Conservation (phyloP, 192 early-diverging fungal genomes). For the Coemansia reversa region DNA sequence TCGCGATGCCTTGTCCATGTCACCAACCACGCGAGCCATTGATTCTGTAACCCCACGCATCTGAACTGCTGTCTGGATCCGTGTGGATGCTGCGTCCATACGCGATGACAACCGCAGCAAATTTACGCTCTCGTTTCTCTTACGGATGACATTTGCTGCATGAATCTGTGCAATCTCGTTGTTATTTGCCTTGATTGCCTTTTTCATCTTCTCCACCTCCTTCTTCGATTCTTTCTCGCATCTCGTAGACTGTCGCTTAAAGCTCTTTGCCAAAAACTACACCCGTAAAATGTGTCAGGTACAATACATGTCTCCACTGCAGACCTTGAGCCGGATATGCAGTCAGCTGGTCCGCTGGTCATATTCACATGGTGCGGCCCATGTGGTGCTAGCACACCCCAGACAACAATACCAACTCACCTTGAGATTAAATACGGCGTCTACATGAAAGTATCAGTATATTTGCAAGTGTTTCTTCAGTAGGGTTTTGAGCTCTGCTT, state of each 20-base stretch:
- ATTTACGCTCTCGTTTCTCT: conserved; percentile 93
- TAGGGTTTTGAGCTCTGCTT: background rate
- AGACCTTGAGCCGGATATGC: background rate
- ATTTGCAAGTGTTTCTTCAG: background rate
- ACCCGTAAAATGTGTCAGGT: background rate
- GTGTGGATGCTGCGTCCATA: conserved; percentile 87
- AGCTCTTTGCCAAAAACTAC: conserved; percentile 89
- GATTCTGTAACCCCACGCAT: conserved; percentile 83
- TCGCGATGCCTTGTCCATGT: conserved; percentile 92
- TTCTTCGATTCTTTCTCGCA: conserved; percentile 78
- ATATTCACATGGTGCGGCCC: background rate
- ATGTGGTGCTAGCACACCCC: background rate
- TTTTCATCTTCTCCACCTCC: conserved; percentile 87
- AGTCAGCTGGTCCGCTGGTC: background rate
- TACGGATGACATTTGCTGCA: conserved; percentile 94
- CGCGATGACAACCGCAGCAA: conserved; percentile 82
- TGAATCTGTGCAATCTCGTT: conserved; percentile 92
- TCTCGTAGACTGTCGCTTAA: conserved; percentile 81
- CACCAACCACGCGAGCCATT: conserved; percentile 87
- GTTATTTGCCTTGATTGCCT: conserved; percentile 91
- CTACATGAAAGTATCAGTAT: conserved; percentile 18
- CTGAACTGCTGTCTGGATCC: conserved; percentile 91
- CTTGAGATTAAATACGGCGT: conserved; percentile 31
- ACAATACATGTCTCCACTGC: background rate
- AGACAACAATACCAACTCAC: conserved; percentile 9